These are phyloP conservation scores for Carex pumila DNA, from an alignment of 176 grass and related monocot species.

Conservation along the genomic window DNA sequence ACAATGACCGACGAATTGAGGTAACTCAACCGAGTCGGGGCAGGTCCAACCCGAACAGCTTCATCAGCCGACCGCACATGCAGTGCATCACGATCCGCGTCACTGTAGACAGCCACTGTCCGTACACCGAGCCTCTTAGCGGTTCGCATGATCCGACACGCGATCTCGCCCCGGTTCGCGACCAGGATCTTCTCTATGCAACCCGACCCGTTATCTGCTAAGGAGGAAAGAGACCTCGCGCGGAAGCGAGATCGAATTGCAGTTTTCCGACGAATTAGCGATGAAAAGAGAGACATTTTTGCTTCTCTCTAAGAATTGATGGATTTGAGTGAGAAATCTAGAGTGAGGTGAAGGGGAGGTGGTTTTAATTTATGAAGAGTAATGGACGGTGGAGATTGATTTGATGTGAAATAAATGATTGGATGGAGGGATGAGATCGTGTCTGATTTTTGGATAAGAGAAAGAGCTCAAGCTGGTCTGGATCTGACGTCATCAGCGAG, in stretches of 20 bases:
- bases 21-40: conserved; percentile 70
- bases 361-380: background rate
- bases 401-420: background rate
- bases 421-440: background rate
- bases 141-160: conserved; percentile 73
- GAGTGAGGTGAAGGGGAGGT: background rate
- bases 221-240: conserved; percentile 11
- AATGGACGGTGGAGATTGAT: background rate
- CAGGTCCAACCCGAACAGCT: conserved; percentile 67
- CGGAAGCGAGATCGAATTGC: conserved; percentile 7
- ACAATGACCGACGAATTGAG: conserved; percentile 66
- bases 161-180: conserved; percentile 91
- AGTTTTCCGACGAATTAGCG: background rate
- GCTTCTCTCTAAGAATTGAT: background rate
- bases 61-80: conserved; percentile 72
- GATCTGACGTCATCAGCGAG: conserved; percentile 3
- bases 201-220: background rate
- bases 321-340: background rate
- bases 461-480: background rate
- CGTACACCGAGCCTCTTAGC: conserved; percentile 53
- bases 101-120: conserved; percentile 84
- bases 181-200: conserved; percentile 79
- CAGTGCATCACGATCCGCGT: conserved; percentile 66
- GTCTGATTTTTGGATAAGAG: conserved; percentile 2
- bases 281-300: background rate